A percentile compares a stretch with the other conserved stretches of the same genome.
These are phyloP conservation scores for Heritiera fomes DNA, from an alignment of 345 rosid species.

Conservation along the genomic window DNA sequence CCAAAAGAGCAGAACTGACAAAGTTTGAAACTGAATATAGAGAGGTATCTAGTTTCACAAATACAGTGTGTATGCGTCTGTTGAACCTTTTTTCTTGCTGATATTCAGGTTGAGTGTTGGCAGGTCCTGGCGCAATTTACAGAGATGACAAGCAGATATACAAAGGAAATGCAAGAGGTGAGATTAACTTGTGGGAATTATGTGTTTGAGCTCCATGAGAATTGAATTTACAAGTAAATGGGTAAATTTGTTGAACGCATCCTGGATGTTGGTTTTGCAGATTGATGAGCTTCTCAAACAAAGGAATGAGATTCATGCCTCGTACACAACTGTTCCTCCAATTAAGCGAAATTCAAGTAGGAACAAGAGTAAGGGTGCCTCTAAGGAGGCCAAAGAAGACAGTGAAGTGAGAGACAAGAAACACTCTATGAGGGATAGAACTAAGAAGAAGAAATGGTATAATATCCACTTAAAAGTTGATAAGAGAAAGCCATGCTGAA, in stretches of 20 bases:
- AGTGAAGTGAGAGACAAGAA: slow-evolving; percentile 61
- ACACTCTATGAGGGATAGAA: slow-evolving; percentile 49
- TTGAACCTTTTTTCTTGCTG: slow-evolving; percentile 10
- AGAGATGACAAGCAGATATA: slow-evolving; percentile 86
- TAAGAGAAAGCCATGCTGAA: slow-evolving; percentile 89
- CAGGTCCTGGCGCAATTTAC: slow-evolving; percentile 88
- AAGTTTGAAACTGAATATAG: slow-evolving; percentile 94
- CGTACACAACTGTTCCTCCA: slow-evolving; percentile 61
- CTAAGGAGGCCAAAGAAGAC: slow-evolving; percentile 66
- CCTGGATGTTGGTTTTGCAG: slow-evolving; percentile 41
- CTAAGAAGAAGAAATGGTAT: slow-evolving; percentile 89
- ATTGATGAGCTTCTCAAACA: slow-evolving; percentile 86
- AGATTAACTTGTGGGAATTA: slow-evolving; percentile 30
- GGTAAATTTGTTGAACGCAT: neutral
- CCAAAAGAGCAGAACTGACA: slow-evolving; percentile 78
- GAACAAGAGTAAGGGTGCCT: slow-evolving; percentile 55
- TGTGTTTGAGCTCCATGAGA: slow-evolving; percentile 10
- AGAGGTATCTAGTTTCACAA: slow-evolving; percentile 51
- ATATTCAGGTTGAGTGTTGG: slow-evolving; percentile 20
- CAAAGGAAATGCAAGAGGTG: slow-evolving; percentile 93
- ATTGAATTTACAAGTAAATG: neutral
- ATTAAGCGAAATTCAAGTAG: slow-evolving; percentile 67
- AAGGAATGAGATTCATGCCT: slow-evolving; percentile 79
- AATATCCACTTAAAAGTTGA: slow-evolving; percentile 77
- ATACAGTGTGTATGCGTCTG: slow-evolving; percentile 6